phyloP scores from a whole-genome alignment of 176 grass and related monocot species.

The Musa acuminata region DNA sequence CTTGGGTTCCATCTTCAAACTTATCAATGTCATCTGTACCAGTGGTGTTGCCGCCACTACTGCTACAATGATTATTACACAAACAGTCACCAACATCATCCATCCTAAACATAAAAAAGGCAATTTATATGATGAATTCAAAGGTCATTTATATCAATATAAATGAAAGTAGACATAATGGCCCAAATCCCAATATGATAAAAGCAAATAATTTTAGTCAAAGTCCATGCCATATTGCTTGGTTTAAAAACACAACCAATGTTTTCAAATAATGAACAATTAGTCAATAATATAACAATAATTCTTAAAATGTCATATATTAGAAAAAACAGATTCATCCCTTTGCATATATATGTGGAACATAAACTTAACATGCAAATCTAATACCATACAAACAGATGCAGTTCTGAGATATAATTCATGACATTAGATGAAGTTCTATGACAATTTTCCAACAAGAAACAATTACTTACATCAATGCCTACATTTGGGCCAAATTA shows the following conservation, averaged over 20 bases:
- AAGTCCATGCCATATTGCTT: neutral
- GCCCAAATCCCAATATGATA: neutral
- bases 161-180: neutral
- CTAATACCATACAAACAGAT: neutral
- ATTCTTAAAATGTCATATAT: neutral
- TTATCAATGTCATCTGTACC: constrained; percentile 30
- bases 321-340: neutral
- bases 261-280: neutral
- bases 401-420: neutral
- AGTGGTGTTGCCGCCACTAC: constrained; percentile 4
- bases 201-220: neutral
- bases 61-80: constrained; percentile 24
- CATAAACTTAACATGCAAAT: neutral
- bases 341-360: neutral
- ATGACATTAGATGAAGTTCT: neutral
- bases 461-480: neutral
- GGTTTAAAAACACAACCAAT: no score
- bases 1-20: constrained; percentile 42
- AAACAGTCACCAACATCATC: neutral
- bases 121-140: neutral
- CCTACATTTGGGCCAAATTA: neutral
- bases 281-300: neutral
- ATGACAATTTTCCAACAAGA: neutral
- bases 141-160: neutral
- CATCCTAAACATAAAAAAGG: neutral